Base-by-base conservation (phyloP, 306 rosid species). In the Inga laurina region DNA sequence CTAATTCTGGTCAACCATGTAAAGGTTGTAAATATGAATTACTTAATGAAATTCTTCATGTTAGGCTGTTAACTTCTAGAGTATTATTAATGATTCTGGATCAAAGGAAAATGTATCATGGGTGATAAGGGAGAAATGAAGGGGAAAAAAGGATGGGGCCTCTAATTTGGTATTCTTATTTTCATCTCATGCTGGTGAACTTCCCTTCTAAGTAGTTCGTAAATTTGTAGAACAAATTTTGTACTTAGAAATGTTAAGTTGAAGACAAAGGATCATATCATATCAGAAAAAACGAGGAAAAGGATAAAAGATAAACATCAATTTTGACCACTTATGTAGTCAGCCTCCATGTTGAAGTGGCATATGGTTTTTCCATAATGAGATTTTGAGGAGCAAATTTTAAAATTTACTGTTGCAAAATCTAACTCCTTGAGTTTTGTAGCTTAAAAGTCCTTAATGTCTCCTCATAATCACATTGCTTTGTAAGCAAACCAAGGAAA, bases 1-100 rank as follows among this genome's bases (percentile, higher is more conserved):
- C 10, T 51, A 56, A n/a, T 76, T 80, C 21, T 83, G 41, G 76
- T 71, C 67, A 35, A 65, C 76, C 66, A 30, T 82, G 59, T 79
- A 43, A 72, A 75, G 52, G 37, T 48, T 57, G 76, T 61, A 61
- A 79, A 79, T 75, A 32, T 70, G 57, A 56, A 75, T 74, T 75
- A 35, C 30, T 68, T 74, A 44, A 79, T 59, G 67, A 74, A 74
- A 74, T 69, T 71, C 68, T 34, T 49, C 51, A 43, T 11, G 54
- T 64, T 72, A 3, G 65, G 73, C 32, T 62, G 46, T 10, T 71
- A 69, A 62, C 79, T 32, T 16, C 65, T 76, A 46, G 59, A 54
- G 46, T 69, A 41, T 72, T 48, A 59, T 59, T 64, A 73, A 41
- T 59, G 30, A 37, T 54, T 56, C 74, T 74, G 83, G 56, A 44